These are phyloP conservation scores for Aspergillus affinis DNA, from an alignment of 495 filamentous ascomycete species.

Conservation along the genomic window DNA sequence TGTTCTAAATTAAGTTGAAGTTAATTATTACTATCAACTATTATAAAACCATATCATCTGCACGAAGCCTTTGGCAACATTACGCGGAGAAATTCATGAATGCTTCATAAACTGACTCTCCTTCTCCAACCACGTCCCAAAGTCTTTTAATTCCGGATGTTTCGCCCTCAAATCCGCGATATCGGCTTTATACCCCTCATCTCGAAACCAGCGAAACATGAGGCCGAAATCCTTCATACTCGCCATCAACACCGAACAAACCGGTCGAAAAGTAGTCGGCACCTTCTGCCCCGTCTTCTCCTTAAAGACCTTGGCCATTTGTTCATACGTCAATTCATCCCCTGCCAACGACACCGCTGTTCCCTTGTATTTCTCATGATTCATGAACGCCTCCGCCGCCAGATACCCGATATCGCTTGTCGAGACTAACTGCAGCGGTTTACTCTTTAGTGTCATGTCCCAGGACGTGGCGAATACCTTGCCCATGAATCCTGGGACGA, in stretches of 20 bases:
- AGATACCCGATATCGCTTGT: slow-evolving; percentile 63
- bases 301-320: slow-evolving; percentile 50
- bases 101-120: slow-evolving; percentile 45
- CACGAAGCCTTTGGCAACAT: no score
- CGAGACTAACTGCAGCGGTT: slow-evolving; percentile 57
- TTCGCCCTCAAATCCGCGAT: slow-evolving; percentile 49
- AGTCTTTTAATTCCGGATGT: slow-evolving; percentile 54
- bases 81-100: neutral
- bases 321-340: slow-evolving; percentile 54
- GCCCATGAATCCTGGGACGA: slow-evolving; percentile 54
- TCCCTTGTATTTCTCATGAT: slow-evolving; percentile 42
- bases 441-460: slow-evolving; percentile 43
- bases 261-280: slow-evolving; percentile 47
- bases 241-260: slow-evolving; percentile 40
- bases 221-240: slow-evolving; percentile 48
- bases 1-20: no score
- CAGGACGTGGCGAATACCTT: slow-evolving; percentile 57
- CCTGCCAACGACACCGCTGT: slow-evolving; percentile 54
- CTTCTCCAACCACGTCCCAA: slow-evolving; percentile 60
- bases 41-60: no score
- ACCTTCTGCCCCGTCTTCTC: slow-evolving; percentile 45
- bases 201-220: slow-evolving; percentile 66
- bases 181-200: slow-evolving; percentile 59
- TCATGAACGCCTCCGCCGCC: slow-evolving; percentile 57
- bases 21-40: no score